These are phyloP conservation scores for Apostasia ramifera DNA, from an alignment of 106 monocot genomes.

Conservation along the genomic window DNA sequence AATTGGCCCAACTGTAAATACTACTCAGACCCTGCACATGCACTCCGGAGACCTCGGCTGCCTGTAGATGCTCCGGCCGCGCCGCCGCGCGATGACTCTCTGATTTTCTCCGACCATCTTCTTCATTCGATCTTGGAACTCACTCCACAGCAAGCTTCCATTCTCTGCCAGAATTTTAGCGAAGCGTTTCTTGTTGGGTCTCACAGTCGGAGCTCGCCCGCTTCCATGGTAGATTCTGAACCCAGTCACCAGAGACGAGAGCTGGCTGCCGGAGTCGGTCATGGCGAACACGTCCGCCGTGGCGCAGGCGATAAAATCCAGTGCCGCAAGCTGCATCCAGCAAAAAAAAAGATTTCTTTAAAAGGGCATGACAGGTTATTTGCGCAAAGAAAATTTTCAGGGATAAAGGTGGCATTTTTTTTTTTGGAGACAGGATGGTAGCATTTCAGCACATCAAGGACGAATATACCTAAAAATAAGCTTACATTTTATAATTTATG, in stretches of 20 bases:
- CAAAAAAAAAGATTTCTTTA: neutral
- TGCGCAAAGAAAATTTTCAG: no score
- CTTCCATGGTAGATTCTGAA: conserved; percentile 65
- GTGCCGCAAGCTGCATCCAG: conserved; percentile 60
- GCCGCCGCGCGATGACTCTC: conserved; percentile 35
- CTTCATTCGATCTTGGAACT: conserved; percentile 49
- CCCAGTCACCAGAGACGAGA: conserved; percentile 73
- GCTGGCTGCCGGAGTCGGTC: conserved; percentile 92
- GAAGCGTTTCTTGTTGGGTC: conserved; percentile 62
- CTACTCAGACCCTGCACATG: conserved; percentile 40
- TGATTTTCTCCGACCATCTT: conserved; percentile 71
- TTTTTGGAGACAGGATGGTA: no score
- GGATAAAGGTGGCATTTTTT: no score
- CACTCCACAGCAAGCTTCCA: conserved; percentile 43
- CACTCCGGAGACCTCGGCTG: conserved; percentile 70
- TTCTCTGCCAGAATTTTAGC: conserved; percentile 45
- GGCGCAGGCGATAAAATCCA: conserved; percentile 88
- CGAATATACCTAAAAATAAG: no score
- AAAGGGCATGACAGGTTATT: neutral
- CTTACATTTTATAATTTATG: no score
- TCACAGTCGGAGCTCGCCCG: conserved; percentile 57
- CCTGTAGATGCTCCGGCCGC: conserved; percentile 77
- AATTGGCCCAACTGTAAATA: no score
- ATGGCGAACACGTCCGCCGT: conserved; percentile 79
- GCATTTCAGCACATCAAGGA: no score